A percentile compares a stretch with the other conserved stretches of the same genome.
Evolutionary conservation across 108 stramenopile species (phyloP).

Genomic region (Fistulifera pelliculosa): DNA sequence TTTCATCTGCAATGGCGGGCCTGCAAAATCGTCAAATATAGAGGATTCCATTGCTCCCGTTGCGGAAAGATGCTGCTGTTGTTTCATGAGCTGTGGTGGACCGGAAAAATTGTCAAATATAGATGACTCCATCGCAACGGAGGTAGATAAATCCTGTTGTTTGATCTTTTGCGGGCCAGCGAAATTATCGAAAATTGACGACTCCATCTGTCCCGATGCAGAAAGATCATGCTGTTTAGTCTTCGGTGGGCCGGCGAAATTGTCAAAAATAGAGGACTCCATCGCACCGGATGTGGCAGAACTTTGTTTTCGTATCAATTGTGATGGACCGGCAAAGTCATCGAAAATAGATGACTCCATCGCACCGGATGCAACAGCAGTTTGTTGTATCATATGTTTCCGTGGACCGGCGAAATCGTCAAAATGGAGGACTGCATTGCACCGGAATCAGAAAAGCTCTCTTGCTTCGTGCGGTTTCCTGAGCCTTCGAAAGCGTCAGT

Average conservation of each 20-base stretch:
- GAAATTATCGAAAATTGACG: constrained; percentile 58
- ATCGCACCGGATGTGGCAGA: neutral
- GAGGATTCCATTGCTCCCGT: constrained; percentile 16
- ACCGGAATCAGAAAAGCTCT: neutral
- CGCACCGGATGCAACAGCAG: neutral
- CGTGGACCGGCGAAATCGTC: constrained; percentile 20
- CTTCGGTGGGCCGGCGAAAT: constrained; percentile 36
- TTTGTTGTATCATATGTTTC: neutral
- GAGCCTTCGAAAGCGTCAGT: constrained; percentile 35
- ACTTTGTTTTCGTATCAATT: neutral
- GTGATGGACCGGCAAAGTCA: constrained; percentile 32
- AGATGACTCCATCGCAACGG: constrained; percentile 19
- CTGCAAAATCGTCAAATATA: constrained; percentile 56
- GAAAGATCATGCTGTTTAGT: constrained; percentile 10
- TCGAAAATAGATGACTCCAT: constrained; percentile 49
- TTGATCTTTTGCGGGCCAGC: constrained; percentile 15
- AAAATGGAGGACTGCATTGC: constrained; percentile 20
- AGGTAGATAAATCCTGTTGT: neutral
- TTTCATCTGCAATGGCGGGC: constrained; percentile 9
- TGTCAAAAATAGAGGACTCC: constrained; percentile 50
- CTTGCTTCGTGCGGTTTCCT: neutral
- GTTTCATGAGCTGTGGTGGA: neutral
- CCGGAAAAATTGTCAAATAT: constrained; percentile 47
- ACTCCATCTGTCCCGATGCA: neutral
- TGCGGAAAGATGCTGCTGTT: neutral